Evolutionary conservation across 805 yeast genomes (phyloP).

Genomic region (Candida palmyrensis): DNA sequence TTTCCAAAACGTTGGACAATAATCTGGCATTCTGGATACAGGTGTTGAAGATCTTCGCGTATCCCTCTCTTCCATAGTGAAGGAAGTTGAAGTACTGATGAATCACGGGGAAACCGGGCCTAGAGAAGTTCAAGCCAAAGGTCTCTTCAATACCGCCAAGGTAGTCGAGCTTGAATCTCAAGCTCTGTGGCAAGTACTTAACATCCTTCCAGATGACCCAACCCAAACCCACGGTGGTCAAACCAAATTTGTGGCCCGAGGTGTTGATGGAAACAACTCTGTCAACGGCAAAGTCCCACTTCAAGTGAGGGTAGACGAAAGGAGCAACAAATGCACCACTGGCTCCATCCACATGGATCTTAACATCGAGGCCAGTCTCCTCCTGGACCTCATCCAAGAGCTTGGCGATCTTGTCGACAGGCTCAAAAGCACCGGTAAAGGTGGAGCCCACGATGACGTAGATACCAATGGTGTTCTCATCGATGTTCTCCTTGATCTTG

Average conservation of each 20-base stretch:
- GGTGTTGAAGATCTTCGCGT: constrained; percentile 50
- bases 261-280: constrained; percentile 84
- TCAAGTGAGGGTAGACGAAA: constrained; percentile 64
- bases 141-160: constrained; percentile 88
- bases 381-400: constrained; percentile 65
- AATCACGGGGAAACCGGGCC: constrained; percentile 89
- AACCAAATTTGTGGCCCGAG: constrained; percentile 90
- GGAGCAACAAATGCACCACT: constrained; percentile 90
- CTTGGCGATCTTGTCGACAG: constrained; percentile 55
- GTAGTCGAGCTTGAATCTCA: constrained; percentile 75
- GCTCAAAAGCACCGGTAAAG: constrained; percentile 88
- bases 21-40: constrained; percentile 72
- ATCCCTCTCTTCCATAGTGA: constrained; percentile 70
- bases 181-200: constrained; percentile 58
- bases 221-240: constrained; percentile 87
- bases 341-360: constrained; percentile 93
- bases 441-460: constrained; percentile 89
- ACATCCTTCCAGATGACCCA: constrained; percentile 83
- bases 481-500: constrained; percentile 58
- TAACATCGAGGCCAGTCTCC: constrained; percentile 62
- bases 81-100: constrained; percentile 83
- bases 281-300: constrained; percentile 78
- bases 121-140: constrained; percentile 79
- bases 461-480: constrained; percentile 90
- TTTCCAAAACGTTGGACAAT: constrained; percentile 55